These are phyloP conservation scores for Ilyonectria sp. DNA, from an alignment of 2,329 filamentous ascomycete genomes.

Conservation along the genomic window DNA sequence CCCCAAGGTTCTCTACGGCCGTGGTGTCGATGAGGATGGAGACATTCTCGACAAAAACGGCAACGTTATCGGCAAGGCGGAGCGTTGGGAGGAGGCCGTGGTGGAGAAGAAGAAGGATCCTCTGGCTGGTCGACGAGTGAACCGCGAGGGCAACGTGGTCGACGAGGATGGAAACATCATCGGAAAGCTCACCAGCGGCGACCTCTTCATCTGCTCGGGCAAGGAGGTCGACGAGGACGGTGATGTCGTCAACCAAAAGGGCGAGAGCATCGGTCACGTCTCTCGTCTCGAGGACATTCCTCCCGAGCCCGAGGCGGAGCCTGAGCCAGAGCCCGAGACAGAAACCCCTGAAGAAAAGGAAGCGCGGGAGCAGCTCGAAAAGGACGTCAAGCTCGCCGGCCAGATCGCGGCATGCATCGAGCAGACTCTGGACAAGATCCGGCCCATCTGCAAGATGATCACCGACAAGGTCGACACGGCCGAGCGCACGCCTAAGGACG, in stretches of 20 bases:
- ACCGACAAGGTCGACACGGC: conserved; percentile 86
- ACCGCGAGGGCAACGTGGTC: conserved; percentile 71
- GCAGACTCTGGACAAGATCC: conserved; percentile 86
- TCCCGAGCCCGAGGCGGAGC: conserved; percentile 60
- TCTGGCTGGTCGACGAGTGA: conserved; percentile 69
- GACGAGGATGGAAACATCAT: conserved; percentile 73
- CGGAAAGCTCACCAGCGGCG: conserved; percentile 79
- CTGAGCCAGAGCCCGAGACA: conserved; percentile 57
- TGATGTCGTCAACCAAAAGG: conserved; percentile 79
- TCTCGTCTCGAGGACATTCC: conserved; percentile 75
- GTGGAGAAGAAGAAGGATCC: conserved; percentile 67
- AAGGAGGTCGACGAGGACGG: conserved; percentile 80
- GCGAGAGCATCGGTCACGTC: conserved; percentile 77
- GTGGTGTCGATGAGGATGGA: conserved; percentile 84
- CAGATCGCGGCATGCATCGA: conserved; percentile 82
- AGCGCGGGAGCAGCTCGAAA: conserved; percentile 69
- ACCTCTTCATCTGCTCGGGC: conserved; percentile 74
- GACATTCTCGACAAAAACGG: conserved; percentile 85
- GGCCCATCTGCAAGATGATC: conserved; percentile 90
- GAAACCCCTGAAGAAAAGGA: conserved; percentile 59
- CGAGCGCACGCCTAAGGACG: conserved; percentile 85
- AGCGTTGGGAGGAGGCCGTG: conserved; percentile 71
- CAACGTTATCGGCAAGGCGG: conserved; percentile 70
- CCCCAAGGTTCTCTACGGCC: conserved; percentile 79
- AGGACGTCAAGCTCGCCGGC: conserved; percentile 82